A percentile compares a stretch with the other conserved stretches of the same genome.
phyloP scores from a whole-genome alignment of 306 rosid genomes.

The Begonia fuchsioides region DNA sequence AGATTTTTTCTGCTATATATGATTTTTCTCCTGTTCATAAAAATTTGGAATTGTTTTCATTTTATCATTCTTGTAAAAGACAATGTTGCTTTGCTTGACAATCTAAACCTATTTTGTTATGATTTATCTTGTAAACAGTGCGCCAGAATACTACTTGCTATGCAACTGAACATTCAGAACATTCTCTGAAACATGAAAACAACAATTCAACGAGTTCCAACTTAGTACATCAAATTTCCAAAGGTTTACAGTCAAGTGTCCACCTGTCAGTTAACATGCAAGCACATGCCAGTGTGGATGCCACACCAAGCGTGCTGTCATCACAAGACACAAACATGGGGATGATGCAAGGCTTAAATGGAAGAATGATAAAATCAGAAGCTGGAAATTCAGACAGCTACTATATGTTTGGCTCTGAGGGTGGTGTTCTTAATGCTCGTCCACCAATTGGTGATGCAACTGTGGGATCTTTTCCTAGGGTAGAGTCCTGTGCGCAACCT shows the following conservation, averaged over 20 bases:
- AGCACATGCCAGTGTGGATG: constrained; percentile 36
- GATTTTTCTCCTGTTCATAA: too few species aligned
- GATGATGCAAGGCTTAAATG: constrained; percentile 62
- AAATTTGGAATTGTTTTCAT: too few species aligned
- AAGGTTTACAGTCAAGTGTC: constrained; percentile 52
- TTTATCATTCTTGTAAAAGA: too few species aligned
- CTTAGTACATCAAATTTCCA: constrained; percentile 39
- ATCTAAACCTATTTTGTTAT: too few species aligned
- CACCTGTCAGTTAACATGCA: constrained; percentile 43
- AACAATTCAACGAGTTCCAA: constrained; percentile 44
- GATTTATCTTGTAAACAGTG: constrained; percentile 19
- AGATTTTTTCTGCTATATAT: too few species aligned
- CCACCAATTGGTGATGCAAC: constrained; percentile 52
- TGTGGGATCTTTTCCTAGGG: constrained; percentile 35
- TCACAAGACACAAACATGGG: constrained; percentile 48
- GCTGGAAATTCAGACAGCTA: constrained; percentile 56
- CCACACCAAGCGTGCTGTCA: constrained; percentile 35
- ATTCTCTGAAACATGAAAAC: constrained; percentile 49
- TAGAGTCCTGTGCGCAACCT: constrained; percentile 44
- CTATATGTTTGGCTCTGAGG: constrained; percentile 46
- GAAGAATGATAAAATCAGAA: constrained; percentile 61
- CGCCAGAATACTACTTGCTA: constrained; percentile 52
- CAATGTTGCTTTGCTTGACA: too few species aligned
- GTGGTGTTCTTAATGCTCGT: constrained; percentile 43
- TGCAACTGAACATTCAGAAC: constrained; percentile 31